A percentile compares a stretch with the other conserved stretches of the same genome.
phyloP scores from a whole-genome alignment of 768 basidiomycete species.

The Podaxis sp. region DNA sequence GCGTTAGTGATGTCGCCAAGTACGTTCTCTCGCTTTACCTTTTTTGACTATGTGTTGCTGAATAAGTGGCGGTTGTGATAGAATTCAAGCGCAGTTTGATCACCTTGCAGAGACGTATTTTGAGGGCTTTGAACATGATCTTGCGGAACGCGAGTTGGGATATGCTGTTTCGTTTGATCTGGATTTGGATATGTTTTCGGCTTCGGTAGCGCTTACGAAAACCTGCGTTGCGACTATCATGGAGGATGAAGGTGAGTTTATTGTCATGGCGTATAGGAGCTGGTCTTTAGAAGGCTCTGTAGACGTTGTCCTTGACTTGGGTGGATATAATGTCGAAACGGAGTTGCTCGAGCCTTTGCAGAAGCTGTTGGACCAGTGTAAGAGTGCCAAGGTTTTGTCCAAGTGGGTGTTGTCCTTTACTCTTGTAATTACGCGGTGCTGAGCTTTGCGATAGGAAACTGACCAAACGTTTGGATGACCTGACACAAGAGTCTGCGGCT shows the following conservation, averaged over 20 bases:
- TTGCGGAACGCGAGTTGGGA: slow-evolving; percentile 88
- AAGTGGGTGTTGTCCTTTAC: slow-evolving; percentile 45
- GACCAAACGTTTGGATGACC: slow-evolving; percentile 79
- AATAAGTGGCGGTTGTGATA: slow-evolving; percentile 28
- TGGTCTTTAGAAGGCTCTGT: background rate
- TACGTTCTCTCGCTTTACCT: slow-evolving; percentile 35
- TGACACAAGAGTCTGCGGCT: slow-evolving; percentile 69
- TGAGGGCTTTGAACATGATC: slow-evolving; percentile 75
- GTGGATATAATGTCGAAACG: slow-evolving; percentile 70
- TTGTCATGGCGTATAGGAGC: background rate
- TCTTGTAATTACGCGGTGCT: background rate
- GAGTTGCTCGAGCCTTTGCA: slow-evolving; percentile 83
- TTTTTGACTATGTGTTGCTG: background rate
- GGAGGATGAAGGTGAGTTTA: slow-evolving; percentile 68
- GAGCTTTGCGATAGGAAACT: slow-evolving; percentile 64
- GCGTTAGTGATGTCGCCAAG: slow-evolving; percentile 88
- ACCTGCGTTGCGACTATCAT: slow-evolving; percentile 75
- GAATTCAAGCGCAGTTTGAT: slow-evolving; percentile 91
- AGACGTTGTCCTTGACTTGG: slow-evolving; percentile 78
- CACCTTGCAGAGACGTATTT: slow-evolving; percentile 91
- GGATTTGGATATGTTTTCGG: slow-evolving; percentile 93
- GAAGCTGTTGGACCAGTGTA: slow-evolving; percentile 77
- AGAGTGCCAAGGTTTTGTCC: slow-evolving; percentile 76
- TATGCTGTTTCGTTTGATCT: slow-evolving; percentile 80
- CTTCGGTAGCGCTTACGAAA: slow-evolving; percentile 87